These are phyloP conservation scores for Pyrenophora graminea DNA, from an alignment of 2,329 filamentous ascomycete genomes.

Conservation along the genomic window DNA sequence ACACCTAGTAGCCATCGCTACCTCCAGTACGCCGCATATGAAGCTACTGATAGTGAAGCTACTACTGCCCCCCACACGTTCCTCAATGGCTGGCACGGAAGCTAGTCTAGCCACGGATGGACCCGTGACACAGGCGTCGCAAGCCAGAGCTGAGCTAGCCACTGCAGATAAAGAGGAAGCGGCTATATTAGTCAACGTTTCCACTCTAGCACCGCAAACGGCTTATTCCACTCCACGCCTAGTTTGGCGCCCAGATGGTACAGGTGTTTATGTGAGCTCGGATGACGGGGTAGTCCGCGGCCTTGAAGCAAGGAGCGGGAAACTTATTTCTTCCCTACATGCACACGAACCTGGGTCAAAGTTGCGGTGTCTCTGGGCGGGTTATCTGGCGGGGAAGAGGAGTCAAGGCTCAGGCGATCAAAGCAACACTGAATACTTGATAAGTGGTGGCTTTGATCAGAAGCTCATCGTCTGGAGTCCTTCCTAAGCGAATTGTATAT, in stretches of 20 bases:
- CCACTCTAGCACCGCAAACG: slow-evolving; percentile 66
- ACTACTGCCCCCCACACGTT: slow-evolving; percentile 52
- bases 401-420: slow-evolving; percentile 17
- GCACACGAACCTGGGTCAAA: slow-evolving; percentile 63
- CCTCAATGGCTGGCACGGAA: slow-evolving; percentile 6
- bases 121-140: slow-evolving; percentile 54
- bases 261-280: slow-evolving; percentile 66
- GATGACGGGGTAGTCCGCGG: slow-evolving; percentile 67
- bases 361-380: slow-evolving; percentile 63
- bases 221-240: slow-evolving; percentile 63
- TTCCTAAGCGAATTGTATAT: slow-evolving; percentile 1
- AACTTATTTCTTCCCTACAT: slow-evolving; percentile 56
- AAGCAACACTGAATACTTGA: slow-evolving; percentile 56
- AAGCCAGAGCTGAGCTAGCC: slow-evolving; percentile 56
- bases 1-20: slow-evolving; percentile 61
- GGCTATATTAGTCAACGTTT: slow-evolving; percentile 63
- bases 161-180: slow-evolving; percentile 62
- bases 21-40: slow-evolving; percentile 64
- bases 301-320: slow-evolving; percentile 63
- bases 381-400: slow-evolving; percentile 44
- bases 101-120: slow-evolving; percentile 6
- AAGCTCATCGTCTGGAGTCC: slow-evolving; percentile 60
- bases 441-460: slow-evolving; percentile 69
- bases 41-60: slow-evolving; percentile 64
- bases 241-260: slow-evolving; percentile 65